A percentile compares a stretch with the other conserved stretches of the same genome.
Conservation (phyloP, 208 protist genomes). For the Acanthamoeba royreba region DNA sequence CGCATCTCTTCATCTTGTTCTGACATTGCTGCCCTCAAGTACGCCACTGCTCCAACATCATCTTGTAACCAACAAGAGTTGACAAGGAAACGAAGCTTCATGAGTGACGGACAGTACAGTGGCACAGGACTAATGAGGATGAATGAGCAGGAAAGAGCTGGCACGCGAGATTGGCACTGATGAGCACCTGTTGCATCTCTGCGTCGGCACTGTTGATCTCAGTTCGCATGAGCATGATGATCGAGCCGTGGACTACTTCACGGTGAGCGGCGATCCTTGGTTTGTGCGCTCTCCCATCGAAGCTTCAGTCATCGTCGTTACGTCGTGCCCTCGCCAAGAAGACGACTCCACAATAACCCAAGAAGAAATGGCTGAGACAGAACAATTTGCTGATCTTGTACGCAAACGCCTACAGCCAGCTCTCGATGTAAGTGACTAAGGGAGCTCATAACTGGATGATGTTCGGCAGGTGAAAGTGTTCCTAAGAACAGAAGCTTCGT, state of each 20-base stretch:
- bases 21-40: neutral
- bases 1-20: neutral
- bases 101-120: neutral
- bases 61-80: neutral
- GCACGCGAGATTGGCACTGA: neutral
- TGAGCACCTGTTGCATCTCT: neutral
- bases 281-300: neutral
- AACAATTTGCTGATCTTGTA: too few relatives aligned
- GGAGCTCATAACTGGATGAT: neutral
- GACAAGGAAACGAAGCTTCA: too few relatives aligned
- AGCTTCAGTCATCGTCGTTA: neutral
- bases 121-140: neutral
- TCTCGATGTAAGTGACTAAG: too few relatives aligned
- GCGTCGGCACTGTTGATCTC: neutral
- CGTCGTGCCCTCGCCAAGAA: neutral
- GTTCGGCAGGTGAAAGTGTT: neutral
- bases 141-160: neutral
- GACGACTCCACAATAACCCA: too few relatives aligned
- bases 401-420: too few relatives aligned
- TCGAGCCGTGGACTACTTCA: neutral
- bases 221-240: neutral
- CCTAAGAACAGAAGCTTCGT: neutral
- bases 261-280: neutral
- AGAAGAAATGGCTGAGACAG: too few relatives aligned
- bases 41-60: neutral